These are phyloP conservation scores for Ceratocystis alfenasii DNA, from an alignment of 2,329 filamentous ascomycete species.

Conservation along the genomic window DNA sequence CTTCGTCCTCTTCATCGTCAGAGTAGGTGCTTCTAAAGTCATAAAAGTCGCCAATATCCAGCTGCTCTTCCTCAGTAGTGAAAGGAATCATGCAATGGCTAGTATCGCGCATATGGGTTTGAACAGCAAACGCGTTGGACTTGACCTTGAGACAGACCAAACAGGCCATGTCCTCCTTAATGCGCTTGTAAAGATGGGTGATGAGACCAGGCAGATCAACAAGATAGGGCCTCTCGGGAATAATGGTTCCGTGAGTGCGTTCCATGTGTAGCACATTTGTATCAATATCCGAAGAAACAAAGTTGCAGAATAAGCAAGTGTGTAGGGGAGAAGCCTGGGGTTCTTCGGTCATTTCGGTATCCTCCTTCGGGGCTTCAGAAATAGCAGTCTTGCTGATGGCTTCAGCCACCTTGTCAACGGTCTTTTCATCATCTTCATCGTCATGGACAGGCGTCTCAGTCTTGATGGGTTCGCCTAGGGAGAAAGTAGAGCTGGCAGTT, in stretches of 20 bases:
- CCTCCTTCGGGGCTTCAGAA: conserved; percentile 40
- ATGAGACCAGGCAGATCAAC: conserved; percentile 73
- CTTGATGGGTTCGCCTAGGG: conserved; percentile 64
- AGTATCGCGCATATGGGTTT: conserved; percentile 96
- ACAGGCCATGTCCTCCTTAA: conserved; percentile 71
- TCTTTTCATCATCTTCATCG: conserved; percentile 56
- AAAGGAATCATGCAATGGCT: conserved; percentile 96
- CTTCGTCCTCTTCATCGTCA: conserved; percentile 54
- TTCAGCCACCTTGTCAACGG: conserved; percentile 67
- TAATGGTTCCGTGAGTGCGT: conserved; percentile 86
- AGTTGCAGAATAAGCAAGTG: conserved; percentile 84
- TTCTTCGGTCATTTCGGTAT: conserved; percentile 32
- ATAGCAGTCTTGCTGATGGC: conserved; percentile 64
- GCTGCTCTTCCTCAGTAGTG: conserved; percentile 73
- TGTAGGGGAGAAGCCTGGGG: conserved; percentile 23
- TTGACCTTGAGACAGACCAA: conserved; percentile 78
- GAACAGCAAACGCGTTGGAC: conserved; percentile 63
- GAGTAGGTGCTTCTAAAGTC: conserved; percentile 95
- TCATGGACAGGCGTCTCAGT: conserved; percentile 36
- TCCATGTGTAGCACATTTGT: conserved; percentile 83
- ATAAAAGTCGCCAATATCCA: conserved; percentile 92
- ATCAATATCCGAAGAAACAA: conserved; percentile 60
- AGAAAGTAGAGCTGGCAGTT: conserved; percentile 82
- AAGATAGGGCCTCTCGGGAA: conserved; percentile 78
- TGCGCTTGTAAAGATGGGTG: conserved; percentile 63